Percentiles rank a stretch among this genome's conserved stretches.
Evolutionary conservation across 1,284 basidiomycete species (phyloP).

Genomic region (Cutaneotrichosporon sp.): DNA sequence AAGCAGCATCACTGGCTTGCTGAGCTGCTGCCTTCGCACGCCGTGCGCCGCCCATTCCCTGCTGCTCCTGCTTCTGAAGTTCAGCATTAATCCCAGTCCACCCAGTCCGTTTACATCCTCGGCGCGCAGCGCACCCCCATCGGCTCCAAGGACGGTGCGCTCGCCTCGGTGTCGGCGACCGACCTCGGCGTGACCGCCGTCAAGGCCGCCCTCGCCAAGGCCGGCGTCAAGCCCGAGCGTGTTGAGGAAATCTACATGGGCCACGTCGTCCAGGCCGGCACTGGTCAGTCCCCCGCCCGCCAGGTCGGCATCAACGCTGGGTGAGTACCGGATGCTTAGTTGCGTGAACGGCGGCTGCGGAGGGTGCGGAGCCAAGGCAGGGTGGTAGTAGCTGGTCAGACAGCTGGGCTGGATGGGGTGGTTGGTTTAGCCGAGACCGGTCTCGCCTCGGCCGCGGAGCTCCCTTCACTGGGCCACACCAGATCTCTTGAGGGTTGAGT

Average conservation of each 20-base stretch:
- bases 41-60: too few relatives aligned
- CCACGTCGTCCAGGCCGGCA: constrained; percentile 92
- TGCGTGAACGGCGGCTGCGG: too few relatives aligned
- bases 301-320: constrained; percentile 89
- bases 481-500: too few relatives aligned
- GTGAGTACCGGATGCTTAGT: too few relatives aligned
- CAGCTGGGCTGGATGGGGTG: too few relatives aligned
- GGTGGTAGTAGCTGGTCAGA: background rate
- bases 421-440: background rate
- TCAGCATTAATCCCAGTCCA: constrained; percentile 18
- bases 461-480: too few relatives aligned
- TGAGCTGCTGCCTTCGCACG: too few relatives aligned
- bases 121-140: constrained; percentile 91
- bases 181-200: constrained; percentile 85
- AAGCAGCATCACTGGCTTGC: too few relatives aligned
- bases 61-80: too few relatives aligned
- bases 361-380: background rate
- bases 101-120: constrained; percentile 87
- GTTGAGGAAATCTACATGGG: constrained; percentile 97
- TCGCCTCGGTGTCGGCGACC: constrained; percentile 83
- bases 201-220: constrained; percentile 79
- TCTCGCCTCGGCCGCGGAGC: too few relatives aligned
- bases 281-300: constrained; percentile 89
- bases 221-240: constrained; percentile 70
- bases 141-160: constrained; percentile 82